Percentiles rank a stretch among this genome's conserved stretches.
These are phyloP conservation scores for Coemansia sp. DNA, from an alignment of 192 early-diverging fungal genomes.

Conservation along the genomic window DNA sequence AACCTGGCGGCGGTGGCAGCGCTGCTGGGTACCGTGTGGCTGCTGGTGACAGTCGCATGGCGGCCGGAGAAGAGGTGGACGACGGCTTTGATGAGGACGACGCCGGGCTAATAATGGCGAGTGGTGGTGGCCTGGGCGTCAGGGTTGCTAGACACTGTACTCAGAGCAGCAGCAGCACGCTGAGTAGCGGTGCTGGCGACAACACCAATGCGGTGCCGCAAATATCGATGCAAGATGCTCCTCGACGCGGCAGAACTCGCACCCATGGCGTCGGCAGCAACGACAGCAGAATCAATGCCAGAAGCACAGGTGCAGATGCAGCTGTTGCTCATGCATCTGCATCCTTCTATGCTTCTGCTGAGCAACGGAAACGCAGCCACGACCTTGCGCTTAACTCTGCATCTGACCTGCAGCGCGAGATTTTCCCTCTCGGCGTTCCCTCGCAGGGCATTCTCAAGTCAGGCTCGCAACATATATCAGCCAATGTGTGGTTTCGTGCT, in stretches of 20 bases:
- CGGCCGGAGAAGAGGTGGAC: not conserved
- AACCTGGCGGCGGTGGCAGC: slow-evolving; percentile 41
- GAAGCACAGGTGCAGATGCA: not conserved
- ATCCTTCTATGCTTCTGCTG: not conserved
- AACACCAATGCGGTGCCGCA: not conserved
- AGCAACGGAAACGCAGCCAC: slow-evolving; percentile 1
- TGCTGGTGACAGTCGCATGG: slow-evolving; percentile 5
- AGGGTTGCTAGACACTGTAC: not conserved
- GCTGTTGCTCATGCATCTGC: slow-evolving; percentile 6
- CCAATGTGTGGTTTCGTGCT: slow-evolving; percentile 25
- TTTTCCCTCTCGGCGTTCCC: slow-evolving; percentile 50
- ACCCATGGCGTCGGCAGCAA: not conserved
- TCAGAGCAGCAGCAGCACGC: slow-evolving; percentile 1
- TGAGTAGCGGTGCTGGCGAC: not conserved
- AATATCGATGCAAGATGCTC: not conserved
- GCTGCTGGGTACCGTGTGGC: slow-evolving; percentile 4
- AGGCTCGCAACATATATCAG: slow-evolving; percentile 16
- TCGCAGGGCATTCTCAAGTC: slow-evolving; percentile 47
- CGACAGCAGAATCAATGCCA: not conserved
- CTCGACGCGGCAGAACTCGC: not conserved
- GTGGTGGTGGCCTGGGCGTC: not conserved
- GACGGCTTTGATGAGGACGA: not conserved
- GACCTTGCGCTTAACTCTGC: slow-evolving; percentile 31
- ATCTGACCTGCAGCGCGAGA: slow-evolving; percentile 25
- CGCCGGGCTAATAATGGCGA: not conserved